Conservation (phyloP, 176 grass and related monocot genomes). For the Cenchrus americanus region DNA sequence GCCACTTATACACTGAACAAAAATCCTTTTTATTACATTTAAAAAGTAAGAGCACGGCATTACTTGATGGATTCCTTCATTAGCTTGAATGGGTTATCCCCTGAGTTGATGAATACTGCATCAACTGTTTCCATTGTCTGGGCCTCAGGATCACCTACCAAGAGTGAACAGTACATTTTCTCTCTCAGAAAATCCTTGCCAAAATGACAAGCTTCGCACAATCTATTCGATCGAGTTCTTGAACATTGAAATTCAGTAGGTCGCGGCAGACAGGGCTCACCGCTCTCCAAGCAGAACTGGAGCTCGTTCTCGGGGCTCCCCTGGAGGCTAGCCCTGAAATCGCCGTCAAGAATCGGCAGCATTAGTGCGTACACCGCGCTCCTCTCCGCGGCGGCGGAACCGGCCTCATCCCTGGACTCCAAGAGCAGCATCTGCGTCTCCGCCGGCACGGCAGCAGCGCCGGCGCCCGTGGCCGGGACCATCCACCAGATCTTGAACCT, state of each 20-base stretch:
- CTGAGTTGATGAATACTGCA: constrained; percentile 47
- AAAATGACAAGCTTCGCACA: neutral
- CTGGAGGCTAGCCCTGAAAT: constrained; percentile 55
- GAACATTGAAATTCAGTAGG: neutral
- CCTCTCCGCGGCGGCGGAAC: neutral
- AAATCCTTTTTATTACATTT: neutral
- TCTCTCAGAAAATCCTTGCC: neutral
- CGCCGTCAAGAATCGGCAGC: constrained; percentile 50
- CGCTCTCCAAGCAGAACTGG: constrained; percentile 62
- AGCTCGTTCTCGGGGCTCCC: constrained; percentile 51
- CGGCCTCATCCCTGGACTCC: constrained; percentile 25
- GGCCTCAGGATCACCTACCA: constrained; percentile 57
- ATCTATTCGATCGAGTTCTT: neutral
- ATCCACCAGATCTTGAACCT: constrained; percentile 80
- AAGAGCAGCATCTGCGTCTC: constrained; percentile 65
- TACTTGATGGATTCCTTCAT: constrained; percentile 54
- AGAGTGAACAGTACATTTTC: neutral
- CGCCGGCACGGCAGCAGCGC: constrained; percentile 33
- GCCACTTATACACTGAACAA: neutral
- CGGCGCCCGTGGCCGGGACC: constrained; percentile 41
- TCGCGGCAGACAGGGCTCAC: constrained; percentile 26
- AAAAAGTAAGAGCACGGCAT: neutral
- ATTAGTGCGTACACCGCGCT: constrained; percentile 41
- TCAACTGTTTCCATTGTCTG: constrained; percentile 41
- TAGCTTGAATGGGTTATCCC: constrained; percentile 53